phyloP scores from a whole-genome alignment of 2,329 filamentous ascomycete species.

The Exserohilum rostratum region DNA sequence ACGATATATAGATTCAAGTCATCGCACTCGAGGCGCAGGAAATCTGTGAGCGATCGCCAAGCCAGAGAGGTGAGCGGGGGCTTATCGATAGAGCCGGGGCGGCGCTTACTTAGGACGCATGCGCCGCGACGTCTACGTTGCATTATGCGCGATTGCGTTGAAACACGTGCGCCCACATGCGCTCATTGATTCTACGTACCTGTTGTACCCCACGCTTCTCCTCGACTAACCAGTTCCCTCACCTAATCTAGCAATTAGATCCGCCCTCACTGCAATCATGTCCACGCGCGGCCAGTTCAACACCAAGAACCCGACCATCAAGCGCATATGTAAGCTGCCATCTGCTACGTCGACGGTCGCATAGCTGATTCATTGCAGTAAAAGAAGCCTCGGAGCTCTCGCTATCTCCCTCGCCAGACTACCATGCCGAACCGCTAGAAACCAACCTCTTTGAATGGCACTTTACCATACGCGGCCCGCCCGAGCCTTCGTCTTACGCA shows the following conservation, averaged over 20 bases:
- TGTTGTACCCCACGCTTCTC: background rate
- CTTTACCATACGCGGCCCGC: slow-evolving; percentile 93
- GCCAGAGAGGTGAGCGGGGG: background rate
- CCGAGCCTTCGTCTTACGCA: slow-evolving; percentile 75
- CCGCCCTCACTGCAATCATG: slow-evolving; percentile 34
- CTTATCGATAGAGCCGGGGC: slow-evolving; percentile 11
- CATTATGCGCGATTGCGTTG: slow-evolving; percentile 4
- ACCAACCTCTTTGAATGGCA: slow-evolving; percentile 97
- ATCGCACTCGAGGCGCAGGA: background rate
- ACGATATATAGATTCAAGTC: too few relatives aligned
- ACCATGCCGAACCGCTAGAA: slow-evolving; percentile 83
- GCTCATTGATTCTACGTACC: background rate
- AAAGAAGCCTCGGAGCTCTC: slow-evolving; percentile 91
- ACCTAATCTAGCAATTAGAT: background rate
- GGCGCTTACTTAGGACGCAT: slow-evolving; percentile 8
- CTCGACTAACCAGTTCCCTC: background rate
- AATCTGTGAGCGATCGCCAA: background rate
- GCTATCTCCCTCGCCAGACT: slow-evolving; percentile 79
- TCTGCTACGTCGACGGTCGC: background rate
- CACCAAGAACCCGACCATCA: slow-evolving; percentile 81
- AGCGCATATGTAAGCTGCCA: slow-evolving; percentile 73
- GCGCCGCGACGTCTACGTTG: slow-evolving; percentile 14
- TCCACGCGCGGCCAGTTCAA: slow-evolving; percentile 60
- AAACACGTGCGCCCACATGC: background rate
- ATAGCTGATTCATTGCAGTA: slow-evolving; percentile 58